A percentile compares a stretch with the other conserved stretches of the same genome.
These are phyloP conservation scores for Didymella pinodella DNA, from an alignment of 2,329 filamentous ascomycete genomes.

Conservation along the genomic window DNA sequence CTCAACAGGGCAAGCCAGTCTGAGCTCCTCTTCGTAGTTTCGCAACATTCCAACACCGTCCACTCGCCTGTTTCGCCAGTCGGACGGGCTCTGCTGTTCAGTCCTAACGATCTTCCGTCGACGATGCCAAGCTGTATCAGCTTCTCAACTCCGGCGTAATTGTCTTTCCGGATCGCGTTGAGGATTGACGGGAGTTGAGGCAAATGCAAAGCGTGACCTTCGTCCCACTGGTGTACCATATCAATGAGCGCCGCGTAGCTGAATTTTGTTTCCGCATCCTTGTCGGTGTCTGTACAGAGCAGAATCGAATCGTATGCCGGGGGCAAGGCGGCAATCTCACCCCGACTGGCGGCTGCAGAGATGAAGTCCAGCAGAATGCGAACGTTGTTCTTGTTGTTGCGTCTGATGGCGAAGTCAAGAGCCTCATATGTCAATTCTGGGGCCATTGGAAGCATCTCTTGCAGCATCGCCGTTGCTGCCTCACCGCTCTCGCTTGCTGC, in stretches of 20 bases:
- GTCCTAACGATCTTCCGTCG: conserved; percentile 23
- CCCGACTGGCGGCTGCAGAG: conserved; percentile 24
- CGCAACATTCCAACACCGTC: conserved; percentile 32
- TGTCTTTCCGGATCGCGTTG: conserved; percentile 29
- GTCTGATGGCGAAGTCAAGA: conserved; percentile 28
- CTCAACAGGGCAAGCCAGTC: conserved; percentile 32
- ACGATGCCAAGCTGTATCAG: conserved; percentile 25
- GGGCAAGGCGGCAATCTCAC: conserved; percentile 27
- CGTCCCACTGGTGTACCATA: conserved; percentile 30
- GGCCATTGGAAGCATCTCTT: conserved; percentile 27
- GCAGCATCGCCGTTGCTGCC: conserved; percentile 23
- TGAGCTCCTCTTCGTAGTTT: conserved; percentile 27
- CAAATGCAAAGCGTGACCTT: conserved; percentile 20
- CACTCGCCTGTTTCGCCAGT: conserved; percentile 26
- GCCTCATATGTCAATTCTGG: conserved; percentile 30
- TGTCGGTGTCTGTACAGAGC: conserved; percentile 16
- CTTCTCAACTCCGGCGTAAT: conserved; percentile 29
- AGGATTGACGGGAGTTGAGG: conserved; percentile 28
- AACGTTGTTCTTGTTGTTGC: conserved; percentile 25
- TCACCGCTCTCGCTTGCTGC: conserved; percentile 24
- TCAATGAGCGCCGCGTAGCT: conserved; percentile 25
- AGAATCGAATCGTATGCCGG: conserved; percentile 28
- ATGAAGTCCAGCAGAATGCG: conserved; percentile 27
- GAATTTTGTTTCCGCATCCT: conserved; percentile 12
- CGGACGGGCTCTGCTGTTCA: conserved; percentile 32